Evolutionary conservation across 495 filamentous ascomycete genomes (phyloP).

Genomic region (Penicillium waksmanii): DNA sequence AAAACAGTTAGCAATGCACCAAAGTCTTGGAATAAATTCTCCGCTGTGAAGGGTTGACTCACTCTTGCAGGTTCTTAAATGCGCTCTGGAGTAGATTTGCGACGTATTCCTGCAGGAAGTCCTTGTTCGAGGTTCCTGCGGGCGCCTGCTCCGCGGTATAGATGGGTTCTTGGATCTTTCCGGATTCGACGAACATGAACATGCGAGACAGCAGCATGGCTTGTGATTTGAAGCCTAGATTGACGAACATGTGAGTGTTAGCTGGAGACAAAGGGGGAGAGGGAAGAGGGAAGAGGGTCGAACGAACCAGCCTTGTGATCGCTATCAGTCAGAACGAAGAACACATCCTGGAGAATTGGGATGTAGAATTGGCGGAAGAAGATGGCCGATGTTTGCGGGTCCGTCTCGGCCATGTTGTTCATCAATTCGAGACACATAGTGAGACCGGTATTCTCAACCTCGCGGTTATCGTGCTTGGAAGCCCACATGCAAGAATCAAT

Average conservation of each 20-base stretch:
- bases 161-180: constrained; percentile 89
- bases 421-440: constrained; percentile 99
- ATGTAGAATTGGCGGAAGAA: constrained; percentile 99
- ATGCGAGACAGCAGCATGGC: constrained; percentile 90
- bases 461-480: constrained; percentile 98
- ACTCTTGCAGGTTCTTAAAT: constrained; percentile 92
- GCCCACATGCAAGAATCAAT: constrained; percentile 99
- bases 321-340: constrained; percentile 96
- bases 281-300: background rate
- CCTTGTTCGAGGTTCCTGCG: constrained; percentile 80
- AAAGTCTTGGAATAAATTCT: no score
- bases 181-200: constrained; percentile 86
- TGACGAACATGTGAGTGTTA: background rate
- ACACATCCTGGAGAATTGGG: constrained; percentile 93
- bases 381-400: constrained; percentile 78
- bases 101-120: constrained; percentile 87
- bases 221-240: constrained; percentile 87
- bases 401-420: constrained; percentile 94
- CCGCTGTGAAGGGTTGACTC: constrained; percentile 41
- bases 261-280: constrained; percentile 5
- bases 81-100: constrained; percentile 84
- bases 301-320: constrained; percentile 90
- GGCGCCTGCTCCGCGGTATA: constrained; percentile 82
- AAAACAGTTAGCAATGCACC: constrained; percentile 34
- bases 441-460: constrained; percentile 95